These are phyloP conservation scores for Phaffomyces antillensis DNA, from an alignment of 805 yeast species.

Conservation along the genomic window DNA sequence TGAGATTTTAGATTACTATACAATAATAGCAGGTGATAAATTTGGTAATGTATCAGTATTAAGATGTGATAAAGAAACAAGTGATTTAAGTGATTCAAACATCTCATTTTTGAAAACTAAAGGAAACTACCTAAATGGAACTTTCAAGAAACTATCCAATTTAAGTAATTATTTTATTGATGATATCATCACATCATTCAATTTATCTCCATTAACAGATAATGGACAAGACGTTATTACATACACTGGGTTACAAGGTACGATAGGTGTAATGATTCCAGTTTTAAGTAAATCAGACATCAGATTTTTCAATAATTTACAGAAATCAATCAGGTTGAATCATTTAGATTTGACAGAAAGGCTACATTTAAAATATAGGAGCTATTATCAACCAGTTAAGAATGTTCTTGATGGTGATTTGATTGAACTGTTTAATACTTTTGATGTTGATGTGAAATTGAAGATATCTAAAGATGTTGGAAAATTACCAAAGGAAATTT, in stretches of 20 bases:
- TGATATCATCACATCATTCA: conserved; percentile 64
- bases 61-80: conserved; percentile 47
- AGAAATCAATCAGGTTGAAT: conserved; percentile 33
- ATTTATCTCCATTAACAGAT: conserved; percentile 42
- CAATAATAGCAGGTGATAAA: conserved; percentile 79
- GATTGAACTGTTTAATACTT: conserved; percentile 41
- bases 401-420: conserved; percentile 85
- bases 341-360: conserved; percentile 40
- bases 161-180: conserved; percentile 55
- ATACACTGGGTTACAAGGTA: conserved; percentile 77
- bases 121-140: conserved; percentile 36
- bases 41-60: conserved; percentile 75
- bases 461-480: conserved; percentile 30
- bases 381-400: conserved; percentile 76
- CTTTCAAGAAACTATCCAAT: conserved; percentile 43
- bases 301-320: conserved; percentile 48
- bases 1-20: conserved; percentile 60
- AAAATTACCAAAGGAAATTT: conserved; percentile 32
- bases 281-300: conserved; percentile 55
- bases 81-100: conserved; percentile 40
- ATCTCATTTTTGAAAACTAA: conserved; percentile 32
- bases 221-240: conserved; percentile 64
- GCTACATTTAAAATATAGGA: conserved; percentile 59
- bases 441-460: conserved; percentile 15
- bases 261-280: conserved; percentile 70